These are phyloP conservation scores for Leptomonas seymouri DNA, from an alignment of 208 protist species.

Conservation along the genomic window DNA sequence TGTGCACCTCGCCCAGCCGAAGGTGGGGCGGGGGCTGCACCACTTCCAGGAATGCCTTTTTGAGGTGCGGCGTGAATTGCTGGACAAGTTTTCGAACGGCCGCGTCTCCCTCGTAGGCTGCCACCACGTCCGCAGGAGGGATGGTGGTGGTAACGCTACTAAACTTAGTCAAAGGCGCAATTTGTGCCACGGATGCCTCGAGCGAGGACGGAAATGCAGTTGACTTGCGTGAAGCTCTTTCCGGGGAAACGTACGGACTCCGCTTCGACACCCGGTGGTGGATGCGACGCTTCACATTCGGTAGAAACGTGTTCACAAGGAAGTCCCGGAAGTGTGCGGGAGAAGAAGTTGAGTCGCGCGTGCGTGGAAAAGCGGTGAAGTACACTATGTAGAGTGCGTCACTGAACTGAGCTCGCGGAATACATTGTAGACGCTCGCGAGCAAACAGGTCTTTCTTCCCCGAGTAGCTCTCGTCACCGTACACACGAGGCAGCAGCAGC, in stretches of 20 bases:
- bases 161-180: neutral
- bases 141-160: neutral
- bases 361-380: neutral
- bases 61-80: constrained; percentile 43
- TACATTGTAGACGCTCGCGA: constrained; percentile 25
- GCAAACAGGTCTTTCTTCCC: constrained; percentile 34
- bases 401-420: constrained; percentile 18
- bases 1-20: constrained; percentile 21
- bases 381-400: constrained; percentile 19
- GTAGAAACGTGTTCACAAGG: constrained; percentile 33
- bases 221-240: neutral
- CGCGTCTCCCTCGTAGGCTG: constrained; percentile 18
- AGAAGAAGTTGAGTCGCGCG: neutral
- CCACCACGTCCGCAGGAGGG: neutral
- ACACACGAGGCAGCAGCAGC: constrained; percentile 13
- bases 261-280: neutral
- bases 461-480: constrained; percentile 3
- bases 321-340: constrained; percentile 1
- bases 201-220: neutral
- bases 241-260: neutral
- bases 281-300: constrained; percentile 20
- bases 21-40: constrained; percentile 6
- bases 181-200: neutral
- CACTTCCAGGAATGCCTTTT: constrained; percentile 40
- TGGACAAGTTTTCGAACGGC: constrained; percentile 37